These are phyloP conservation scores for Raphanus raphanistrum DNA, from an alignment of 345 rosid species.

Conservation along the genomic window DNA sequence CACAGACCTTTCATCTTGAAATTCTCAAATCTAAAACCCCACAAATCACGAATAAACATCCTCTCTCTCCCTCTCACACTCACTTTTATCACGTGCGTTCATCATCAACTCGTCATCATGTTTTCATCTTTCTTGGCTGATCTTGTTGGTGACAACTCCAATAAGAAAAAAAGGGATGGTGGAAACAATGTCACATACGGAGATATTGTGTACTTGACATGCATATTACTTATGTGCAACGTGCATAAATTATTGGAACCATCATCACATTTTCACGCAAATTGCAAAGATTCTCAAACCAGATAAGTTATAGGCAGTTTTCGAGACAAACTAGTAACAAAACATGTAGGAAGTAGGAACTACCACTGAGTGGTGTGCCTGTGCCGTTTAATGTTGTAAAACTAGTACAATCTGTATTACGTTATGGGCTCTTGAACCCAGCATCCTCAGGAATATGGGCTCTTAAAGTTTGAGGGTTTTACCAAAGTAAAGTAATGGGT, in stretches of 20 bases:
- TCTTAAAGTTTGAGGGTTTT: background rate
- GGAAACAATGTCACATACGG: background rate
- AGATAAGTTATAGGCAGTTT: background rate
- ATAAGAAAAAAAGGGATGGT: background rate
- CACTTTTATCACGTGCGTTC: slow-evolving; percentile 13
- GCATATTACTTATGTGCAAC: background rate
- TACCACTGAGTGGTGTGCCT: no score
- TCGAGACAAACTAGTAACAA: background rate
- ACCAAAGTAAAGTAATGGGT: background rate
- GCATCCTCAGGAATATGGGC: background rate
- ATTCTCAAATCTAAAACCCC: background rate
- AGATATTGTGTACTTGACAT: background rate
- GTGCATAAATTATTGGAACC: background rate
- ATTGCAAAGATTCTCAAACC: background rate
- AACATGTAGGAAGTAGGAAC: background rate
- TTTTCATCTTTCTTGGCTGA: background rate
- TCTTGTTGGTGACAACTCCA: background rate
- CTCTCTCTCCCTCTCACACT: background rate
- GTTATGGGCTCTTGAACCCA: background rate
- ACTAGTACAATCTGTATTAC: background rate
- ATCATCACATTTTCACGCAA: background rate
- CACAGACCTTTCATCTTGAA: slow-evolving; percentile 15
- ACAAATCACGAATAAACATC: background rate
- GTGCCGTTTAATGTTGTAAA: background rate
- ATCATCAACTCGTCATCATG: slow-evolving; percentile 5